Percentiles rank a stretch among this genome's conserved stretches.
Evolutionary conservation across 345 rosid species (phyloP).

Genomic region (Eutrema heterophyllum): DNA sequence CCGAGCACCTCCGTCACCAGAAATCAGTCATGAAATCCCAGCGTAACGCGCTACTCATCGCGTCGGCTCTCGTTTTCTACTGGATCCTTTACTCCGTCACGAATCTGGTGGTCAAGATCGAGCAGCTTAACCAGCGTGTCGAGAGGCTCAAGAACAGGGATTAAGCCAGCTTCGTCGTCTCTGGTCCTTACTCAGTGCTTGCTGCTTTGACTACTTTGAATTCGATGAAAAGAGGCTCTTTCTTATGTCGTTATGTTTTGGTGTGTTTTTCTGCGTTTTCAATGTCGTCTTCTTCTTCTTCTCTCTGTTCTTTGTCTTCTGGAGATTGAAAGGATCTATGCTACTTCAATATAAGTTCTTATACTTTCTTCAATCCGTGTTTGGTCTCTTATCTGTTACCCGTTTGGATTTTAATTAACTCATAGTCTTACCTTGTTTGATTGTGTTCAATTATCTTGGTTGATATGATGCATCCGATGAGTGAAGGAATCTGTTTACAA

Average conservation of each 20-base stretch:
- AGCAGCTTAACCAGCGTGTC: constrained; percentile 64
- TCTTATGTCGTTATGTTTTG: not conserved
- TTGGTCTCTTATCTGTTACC: not conserved
- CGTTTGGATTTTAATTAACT: not conserved
- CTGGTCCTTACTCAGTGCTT: not conserved
- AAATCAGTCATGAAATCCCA: constrained; percentile 88
- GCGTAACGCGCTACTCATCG: constrained; percentile 75
- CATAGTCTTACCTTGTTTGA: not conserved
- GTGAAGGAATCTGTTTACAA: not conserved
- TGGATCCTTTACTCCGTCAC: constrained; percentile 82
- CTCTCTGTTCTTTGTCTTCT: not conserved
- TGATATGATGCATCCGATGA: not conserved
- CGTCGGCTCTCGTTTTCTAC: constrained; percentile 69
- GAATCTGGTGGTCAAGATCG: constrained; percentile 56
- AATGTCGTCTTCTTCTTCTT: not conserved
- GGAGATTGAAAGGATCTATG: not conserved
- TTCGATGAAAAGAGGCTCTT: not conserved
- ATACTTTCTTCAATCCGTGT: not conserved
- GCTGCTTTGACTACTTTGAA: not conserved
- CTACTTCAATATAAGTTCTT: not conserved
- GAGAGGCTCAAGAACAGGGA: constrained; percentile 61
- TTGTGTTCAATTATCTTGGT: not conserved
- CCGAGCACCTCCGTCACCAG: constrained; percentile 86
- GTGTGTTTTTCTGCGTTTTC: not conserved
- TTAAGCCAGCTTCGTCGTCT: not conserved